phyloP scores from a whole-genome alignment of 768 basidiomycete species.

The Cystobasidium tubakii region DNA sequence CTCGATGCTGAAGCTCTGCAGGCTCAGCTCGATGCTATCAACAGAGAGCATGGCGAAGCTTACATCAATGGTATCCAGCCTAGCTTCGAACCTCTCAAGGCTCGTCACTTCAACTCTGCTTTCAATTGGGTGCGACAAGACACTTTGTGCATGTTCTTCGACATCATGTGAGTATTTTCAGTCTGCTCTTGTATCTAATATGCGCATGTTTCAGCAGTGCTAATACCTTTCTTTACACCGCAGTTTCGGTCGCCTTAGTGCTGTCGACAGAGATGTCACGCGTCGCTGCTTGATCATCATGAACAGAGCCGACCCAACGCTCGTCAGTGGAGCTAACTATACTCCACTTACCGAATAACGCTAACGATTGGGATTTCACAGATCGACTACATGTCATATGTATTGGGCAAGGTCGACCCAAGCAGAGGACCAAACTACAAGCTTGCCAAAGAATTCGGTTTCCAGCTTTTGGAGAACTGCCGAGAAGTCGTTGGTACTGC shows the following conservation, averaged over 20 bases:
- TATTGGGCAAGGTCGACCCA: constrained; percentile 76
- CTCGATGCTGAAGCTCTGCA: constrained; percentile 67
- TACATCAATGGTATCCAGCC: constrained; percentile 95
- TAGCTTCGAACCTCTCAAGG: constrained; percentile 87
- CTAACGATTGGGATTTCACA: constrained; percentile 25
- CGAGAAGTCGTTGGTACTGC: constrained; percentile 71
- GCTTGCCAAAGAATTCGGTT: constrained; percentile 94
- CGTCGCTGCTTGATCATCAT: constrained; percentile 95
- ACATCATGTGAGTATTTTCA: constrained; percentile 61
- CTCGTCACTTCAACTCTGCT: constrained; percentile 93
- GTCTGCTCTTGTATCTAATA: background rate
- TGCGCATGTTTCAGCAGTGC: background rate
- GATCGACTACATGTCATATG: constrained; percentile 89
- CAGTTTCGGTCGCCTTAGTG: constrained; percentile 76
- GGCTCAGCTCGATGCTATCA: constrained; percentile 76
- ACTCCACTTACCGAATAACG: background rate
- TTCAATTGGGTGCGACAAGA: constrained; percentile 99
- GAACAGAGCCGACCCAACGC: constrained; percentile 89
- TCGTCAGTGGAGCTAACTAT: constrained; percentile 50
- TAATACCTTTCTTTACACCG: background rate
- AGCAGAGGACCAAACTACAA: constrained; percentile 80
- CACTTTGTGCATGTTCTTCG: constrained; percentile 87
- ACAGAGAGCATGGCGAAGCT: constrained; percentile 81
- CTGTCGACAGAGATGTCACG: constrained; percentile 87
- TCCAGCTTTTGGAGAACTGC: constrained; percentile 89